phyloP scores from a whole-genome alignment of 2,329 filamentous ascomycete genomes.

The Zalaria sp. region DNA sequence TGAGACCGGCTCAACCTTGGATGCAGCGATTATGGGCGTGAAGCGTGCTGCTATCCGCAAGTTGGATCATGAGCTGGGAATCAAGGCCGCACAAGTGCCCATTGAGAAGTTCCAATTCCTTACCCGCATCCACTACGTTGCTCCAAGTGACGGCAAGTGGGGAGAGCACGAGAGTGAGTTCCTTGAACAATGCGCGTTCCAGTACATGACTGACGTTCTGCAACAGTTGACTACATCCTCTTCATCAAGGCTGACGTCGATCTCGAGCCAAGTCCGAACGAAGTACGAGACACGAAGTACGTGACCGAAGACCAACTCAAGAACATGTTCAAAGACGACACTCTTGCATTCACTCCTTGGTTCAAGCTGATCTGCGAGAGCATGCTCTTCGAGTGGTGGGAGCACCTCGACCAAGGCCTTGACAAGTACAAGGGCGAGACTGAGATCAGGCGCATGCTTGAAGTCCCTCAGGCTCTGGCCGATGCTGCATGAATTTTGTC shows the following conservation, averaged over 20 bases:
- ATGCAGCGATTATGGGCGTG: conserved; percentile 69
- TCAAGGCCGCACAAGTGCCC: conserved; percentile 77
- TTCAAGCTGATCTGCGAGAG: conserved; percentile 98
- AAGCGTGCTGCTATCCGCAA: conserved; percentile 89
- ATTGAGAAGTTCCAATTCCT: conserved; percentile 86
- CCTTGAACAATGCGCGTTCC: neutral
- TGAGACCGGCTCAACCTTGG: conserved; percentile 74
- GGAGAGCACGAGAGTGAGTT: conserved; percentile 91
- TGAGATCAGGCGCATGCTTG: conserved; percentile 69
- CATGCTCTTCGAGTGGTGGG: conserved; percentile 98
- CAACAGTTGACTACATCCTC: conserved; percentile 86
- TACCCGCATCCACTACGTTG: conserved; percentile 96
- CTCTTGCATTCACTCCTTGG: conserved; percentile 87
- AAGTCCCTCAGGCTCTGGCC: neutral
- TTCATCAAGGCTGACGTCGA: conserved; percentile 94
- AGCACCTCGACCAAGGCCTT: conserved; percentile 63
- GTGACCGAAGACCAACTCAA: conserved; percentile 73
- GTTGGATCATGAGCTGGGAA: conserved; percentile 87
- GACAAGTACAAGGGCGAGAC: conserved; percentile 78
- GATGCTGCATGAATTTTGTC: neutral
- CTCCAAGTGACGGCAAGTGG: conserved; percentile 94
- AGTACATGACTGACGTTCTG: conserved; percentile 10
- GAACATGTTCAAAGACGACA: conserved; percentile 67
- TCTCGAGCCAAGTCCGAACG: conserved; percentile 68
- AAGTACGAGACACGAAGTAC: conserved; percentile 74